Evolutionary conservation across 2,329 filamentous ascomycete genomes (phyloP), one percentile per base, ranked within the genome.

Genomic region (Colletotrichum sp.): DNA sequence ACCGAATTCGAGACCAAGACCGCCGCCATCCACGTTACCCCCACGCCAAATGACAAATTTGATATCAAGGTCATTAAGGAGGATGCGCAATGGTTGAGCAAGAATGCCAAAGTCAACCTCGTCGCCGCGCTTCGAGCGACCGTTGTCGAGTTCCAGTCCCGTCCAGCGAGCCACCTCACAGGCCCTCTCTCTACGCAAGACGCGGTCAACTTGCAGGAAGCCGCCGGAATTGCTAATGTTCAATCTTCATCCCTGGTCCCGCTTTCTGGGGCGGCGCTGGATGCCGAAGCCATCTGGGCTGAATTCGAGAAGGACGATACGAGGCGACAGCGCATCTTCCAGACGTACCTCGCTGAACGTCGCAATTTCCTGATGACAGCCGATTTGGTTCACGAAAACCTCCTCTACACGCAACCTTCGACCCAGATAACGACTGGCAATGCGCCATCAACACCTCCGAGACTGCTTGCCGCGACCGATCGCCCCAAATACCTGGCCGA

Each of bases 11-110:
- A 98, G 77, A 94, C 94, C 24, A 96, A 94, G 84, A 98, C 95
- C 1, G 94, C 96, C 26, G 94, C 96, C 7, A 98, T 98, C 77
- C 94, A 98, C 83, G 92, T 96, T 65, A 92, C 95, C 2, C 92
- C 94, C 21, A 91, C 91, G 7, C 87, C 91, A 15, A 92, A 91
- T 80, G 90, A 91, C 55, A 91, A 91, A 72, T 95, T 94, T 82
- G 92, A 96, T 81, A 88, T 98, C 79, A 92, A 94, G 52, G 88
- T 94, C 81, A 92, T 99, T 83, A 98, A 98, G 86, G 91, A 92
- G 63, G 96, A 99, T 87, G 91, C 95, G 39, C 83, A 94, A 79
- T 99, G 96, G 96, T 88, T 99, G 77, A 96, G 95, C 84, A 92
- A 94, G 80, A 92, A 94, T 81, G 92, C 93, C 67, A 89, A 91